Percentiles rank a stretch among this genome's conserved stretches.
These are phyloP conservation scores for Geranium brycei DNA, from an alignment of 345 rosid species.

Conservation along the genomic window DNA sequence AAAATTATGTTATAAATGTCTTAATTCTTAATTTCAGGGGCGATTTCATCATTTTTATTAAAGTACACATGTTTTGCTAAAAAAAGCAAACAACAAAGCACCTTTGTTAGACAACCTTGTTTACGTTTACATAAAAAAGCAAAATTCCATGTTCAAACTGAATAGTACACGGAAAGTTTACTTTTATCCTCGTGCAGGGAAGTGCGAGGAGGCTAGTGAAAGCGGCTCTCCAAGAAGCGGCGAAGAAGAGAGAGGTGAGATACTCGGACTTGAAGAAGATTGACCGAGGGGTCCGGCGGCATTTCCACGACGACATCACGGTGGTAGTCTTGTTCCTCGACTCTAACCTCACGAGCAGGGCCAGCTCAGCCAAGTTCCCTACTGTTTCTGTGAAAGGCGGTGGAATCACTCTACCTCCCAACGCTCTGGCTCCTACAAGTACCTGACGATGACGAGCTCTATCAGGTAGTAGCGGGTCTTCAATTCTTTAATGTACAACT, in stretches of 20 bases:
- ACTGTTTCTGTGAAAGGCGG: conserved; percentile 56
- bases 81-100: too few relatives aligned
- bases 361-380: conserved; percentile 44
- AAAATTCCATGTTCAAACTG: background rate
- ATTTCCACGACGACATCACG: conserved; percentile 93
- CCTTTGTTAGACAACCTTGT: too few relatives aligned
- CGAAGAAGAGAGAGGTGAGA: conserved; percentile 91
- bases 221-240: conserved; percentile 75
- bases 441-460: conserved; percentile 21
- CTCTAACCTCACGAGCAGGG: conserved; percentile 51
- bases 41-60: too few relatives aligned
- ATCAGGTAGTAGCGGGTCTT: conserved; percentile 20
- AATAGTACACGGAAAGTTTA: background rate
- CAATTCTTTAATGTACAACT: conserved; percentile 47
- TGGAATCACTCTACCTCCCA: conserved; percentile 42
- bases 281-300: conserved; percentile 79
- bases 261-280: conserved; percentile 92
- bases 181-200: conserved; percentile 37
- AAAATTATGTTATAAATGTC: too few relatives aligned
- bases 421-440: conserved; percentile 50
- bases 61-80: too few relatives aligned
- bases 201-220: conserved; percentile 69
- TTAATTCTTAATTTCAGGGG: too few relatives aligned
- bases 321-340: conserved; percentile 72
- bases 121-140: too few relatives aligned